Evolutionary conservation across 306 rosid species (phyloP).

Genomic region (Crotalaria pallida): DNA sequence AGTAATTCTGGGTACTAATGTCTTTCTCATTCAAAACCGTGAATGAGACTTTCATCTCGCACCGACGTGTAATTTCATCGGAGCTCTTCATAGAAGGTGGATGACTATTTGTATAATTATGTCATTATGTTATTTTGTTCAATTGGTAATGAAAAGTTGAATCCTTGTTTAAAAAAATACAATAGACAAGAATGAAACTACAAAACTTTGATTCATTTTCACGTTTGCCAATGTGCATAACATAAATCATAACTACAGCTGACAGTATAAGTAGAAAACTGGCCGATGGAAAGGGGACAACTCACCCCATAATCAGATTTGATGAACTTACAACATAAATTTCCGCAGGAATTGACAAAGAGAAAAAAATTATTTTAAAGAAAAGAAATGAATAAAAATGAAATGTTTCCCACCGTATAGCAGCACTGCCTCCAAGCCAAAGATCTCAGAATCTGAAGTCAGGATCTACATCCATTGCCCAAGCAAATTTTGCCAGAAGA

Average conservation of each 20-base stretch:
- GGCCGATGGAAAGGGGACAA: slow-evolving; percentile 30
- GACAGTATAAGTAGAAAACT: slow-evolving; percentile 17
- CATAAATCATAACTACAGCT: slow-evolving; percentile 25
- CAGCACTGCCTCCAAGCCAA: slow-evolving; percentile 15
- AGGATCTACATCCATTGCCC: slow-evolving; percentile 98
- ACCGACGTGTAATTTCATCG: too few species aligned
- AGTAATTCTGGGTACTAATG: too few species aligned
- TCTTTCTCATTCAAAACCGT: too few species aligned
- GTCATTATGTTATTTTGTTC: too few species aligned
- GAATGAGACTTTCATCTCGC: too few species aligned
- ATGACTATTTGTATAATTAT: too few species aligned
- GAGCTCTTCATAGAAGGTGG: too few species aligned
- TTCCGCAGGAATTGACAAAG: slow-evolving; percentile 33
- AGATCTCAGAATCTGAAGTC: slow-evolving; percentile 84
- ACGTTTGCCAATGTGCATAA: slow-evolving; percentile 31
- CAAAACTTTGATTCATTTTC: slow-evolving; percentile 31
- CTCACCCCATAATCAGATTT: slow-evolving; percentile 76
- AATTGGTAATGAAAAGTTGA: too few species aligned
- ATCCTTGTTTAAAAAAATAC: too few species aligned
- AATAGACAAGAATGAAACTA: not conserved
- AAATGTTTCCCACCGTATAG: slow-evolving; percentile 3
- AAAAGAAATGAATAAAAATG: slow-evolving; percentile 31
- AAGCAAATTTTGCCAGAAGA: slow-evolving; percentile 76
- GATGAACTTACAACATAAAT: slow-evolving; percentile 56
- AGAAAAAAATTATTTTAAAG: slow-evolving; percentile 31